phyloP scores from a whole-genome alignment of 441 rosid species.

The Jatropha podagrica region DNA sequence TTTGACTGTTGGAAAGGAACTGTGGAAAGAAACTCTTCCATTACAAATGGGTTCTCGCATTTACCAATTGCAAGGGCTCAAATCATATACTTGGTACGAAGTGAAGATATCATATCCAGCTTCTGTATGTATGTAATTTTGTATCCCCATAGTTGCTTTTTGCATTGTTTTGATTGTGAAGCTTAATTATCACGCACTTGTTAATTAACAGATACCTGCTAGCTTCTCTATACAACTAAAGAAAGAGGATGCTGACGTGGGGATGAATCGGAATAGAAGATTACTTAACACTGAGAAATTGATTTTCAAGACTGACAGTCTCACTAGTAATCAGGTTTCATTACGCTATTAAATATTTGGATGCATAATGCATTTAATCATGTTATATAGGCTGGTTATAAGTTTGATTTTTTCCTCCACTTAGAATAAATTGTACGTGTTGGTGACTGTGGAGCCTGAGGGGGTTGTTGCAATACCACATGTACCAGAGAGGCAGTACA shows the following conservation, averaged over 20 bases:
- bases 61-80: conserved; percentile 61
- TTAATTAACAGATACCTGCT: conserved; percentile 58
- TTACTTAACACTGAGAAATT: conserved; percentile 78
- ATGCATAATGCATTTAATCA: not conserved
- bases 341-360: conserved; percentile 7
- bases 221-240: conserved; percentile 58
- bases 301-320: conserved; percentile 58
- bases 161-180: conserved; percentile 17
- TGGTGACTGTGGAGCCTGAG: conserved; percentile 81
- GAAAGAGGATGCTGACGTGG: conserved; percentile 39
- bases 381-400: conserved; percentile 13
- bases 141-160: conserved; percentile 13
- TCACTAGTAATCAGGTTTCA: conserved; percentile 52
- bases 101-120: conserved; percentile 99
- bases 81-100: conserved; percentile 77
- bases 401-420: not conserved
- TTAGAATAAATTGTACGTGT: conserved; percentile 53
- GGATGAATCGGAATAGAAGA: conserved; percentile 44
- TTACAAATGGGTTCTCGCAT: conserved; percentile 56
- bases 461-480: conserved; percentile 75
- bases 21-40: conserved; percentile 64
- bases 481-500: conserved; percentile 47
- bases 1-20: conserved; percentile 65
- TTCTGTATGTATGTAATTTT: conserved; percentile 76
- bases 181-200: not conserved